These are phyloP conservation scores for Hawksworthiomyces lignivorus DNA, from an alignment of 2,329 filamentous ascomycete genomes.

Conservation along the genomic window DNA sequence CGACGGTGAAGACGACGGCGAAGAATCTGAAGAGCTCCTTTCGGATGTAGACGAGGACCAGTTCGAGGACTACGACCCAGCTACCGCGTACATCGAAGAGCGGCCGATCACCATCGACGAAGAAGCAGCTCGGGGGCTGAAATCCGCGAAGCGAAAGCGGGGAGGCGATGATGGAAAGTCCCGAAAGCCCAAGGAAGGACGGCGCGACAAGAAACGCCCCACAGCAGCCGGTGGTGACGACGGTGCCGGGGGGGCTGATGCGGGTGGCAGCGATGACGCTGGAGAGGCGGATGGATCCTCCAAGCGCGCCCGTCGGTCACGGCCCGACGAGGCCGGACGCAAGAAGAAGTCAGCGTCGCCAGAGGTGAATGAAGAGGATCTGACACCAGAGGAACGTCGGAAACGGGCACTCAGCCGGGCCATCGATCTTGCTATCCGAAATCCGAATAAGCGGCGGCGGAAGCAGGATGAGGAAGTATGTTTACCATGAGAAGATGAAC, in stretches of 20 bases:
- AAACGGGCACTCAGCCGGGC: constrained; percentile 76
- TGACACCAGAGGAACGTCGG: constrained; percentile 79
- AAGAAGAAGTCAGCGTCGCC: constrained; percentile 36
- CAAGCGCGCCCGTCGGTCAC: constrained; percentile 21
- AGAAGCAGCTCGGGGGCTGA: constrained; percentile 54
- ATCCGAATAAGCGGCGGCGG: constrained; percentile 62
- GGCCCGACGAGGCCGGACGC: constrained; percentile 37
- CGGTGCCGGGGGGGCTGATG: constrained; percentile 31
- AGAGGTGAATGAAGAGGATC: constrained; percentile 64
- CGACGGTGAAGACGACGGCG: constrained; percentile 24
- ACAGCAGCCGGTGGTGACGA: constrained; percentile 37
- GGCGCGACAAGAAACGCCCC: constrained; percentile 58
- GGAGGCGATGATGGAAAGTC: constrained; percentile 35
- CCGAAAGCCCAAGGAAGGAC: constrained; percentile 70
- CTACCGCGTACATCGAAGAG: constrained; percentile 55
- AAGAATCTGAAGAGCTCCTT: constrained; percentile 46
- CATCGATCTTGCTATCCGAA: constrained; percentile 83
- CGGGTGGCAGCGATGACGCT: constrained; percentile 38
- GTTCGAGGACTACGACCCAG: constrained; percentile 61
- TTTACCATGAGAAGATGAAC: no score
- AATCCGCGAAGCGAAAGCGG: constrained; percentile 59
- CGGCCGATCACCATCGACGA: constrained; percentile 61
- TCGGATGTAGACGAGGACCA: constrained; percentile 64
- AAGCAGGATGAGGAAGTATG: constrained; percentile 84
- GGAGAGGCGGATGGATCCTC: background rate